A percentile compares a stretch with the other conserved stretches of the same genome.
phyloP scores from a whole-genome alignment of 2,329 filamentous ascomycete species.

The Epichloe aotearoae region DNA sequence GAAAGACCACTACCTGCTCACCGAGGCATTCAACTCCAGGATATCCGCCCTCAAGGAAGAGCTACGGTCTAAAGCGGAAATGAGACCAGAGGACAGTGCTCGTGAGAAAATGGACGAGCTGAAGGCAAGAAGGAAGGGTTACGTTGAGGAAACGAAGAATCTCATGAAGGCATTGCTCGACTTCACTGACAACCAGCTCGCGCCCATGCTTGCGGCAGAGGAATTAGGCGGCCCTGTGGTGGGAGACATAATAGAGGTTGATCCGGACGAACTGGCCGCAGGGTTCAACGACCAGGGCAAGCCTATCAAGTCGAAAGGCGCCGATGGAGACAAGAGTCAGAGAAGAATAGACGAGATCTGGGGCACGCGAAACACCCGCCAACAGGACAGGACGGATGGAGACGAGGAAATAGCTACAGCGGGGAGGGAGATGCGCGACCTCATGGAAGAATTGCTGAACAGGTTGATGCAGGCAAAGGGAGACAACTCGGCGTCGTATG shows the following conservation, averaged over 20 bases:
- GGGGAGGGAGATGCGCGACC: constrained; percentile 41
- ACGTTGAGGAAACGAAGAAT: constrained; percentile 46
- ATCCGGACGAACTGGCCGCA: constrained; percentile 43
- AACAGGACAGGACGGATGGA: constrained; percentile 12
- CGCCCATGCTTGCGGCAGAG: constrained; percentile 67
- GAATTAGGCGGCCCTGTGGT: constrained; percentile 74
- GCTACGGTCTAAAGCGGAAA: constrained; percentile 41
- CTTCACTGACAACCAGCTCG: constrained; percentile 60
- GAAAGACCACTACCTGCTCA: constrained; percentile 42
- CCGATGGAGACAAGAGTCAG: constrained; percentile 37
- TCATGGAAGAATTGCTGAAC: constrained; percentile 50
- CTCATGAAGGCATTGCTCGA: constrained; percentile 51
- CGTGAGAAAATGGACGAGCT: constrained; percentile 50
- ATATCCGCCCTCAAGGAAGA: constrained; percentile 46
- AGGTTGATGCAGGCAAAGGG: constrained; percentile 39
- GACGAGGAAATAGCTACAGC: constrained; percentile 38
- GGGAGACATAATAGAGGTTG: constrained; percentile 54
- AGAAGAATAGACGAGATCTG: constrained; percentile 52
- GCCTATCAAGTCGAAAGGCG: constrained; percentile 33
- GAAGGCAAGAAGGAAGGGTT: constrained; percentile 41
- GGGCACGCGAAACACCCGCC: constrained; percentile 21
- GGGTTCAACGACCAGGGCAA: constrained; percentile 49
- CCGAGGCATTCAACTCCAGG: constrained; percentile 39
- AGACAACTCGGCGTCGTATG: constrained; percentile 42
- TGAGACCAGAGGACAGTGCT: constrained; percentile 47